Base-by-base conservation (phyloP, 1,284 basidiomycete species). In the Ceraceosorus bombacis region DNA sequence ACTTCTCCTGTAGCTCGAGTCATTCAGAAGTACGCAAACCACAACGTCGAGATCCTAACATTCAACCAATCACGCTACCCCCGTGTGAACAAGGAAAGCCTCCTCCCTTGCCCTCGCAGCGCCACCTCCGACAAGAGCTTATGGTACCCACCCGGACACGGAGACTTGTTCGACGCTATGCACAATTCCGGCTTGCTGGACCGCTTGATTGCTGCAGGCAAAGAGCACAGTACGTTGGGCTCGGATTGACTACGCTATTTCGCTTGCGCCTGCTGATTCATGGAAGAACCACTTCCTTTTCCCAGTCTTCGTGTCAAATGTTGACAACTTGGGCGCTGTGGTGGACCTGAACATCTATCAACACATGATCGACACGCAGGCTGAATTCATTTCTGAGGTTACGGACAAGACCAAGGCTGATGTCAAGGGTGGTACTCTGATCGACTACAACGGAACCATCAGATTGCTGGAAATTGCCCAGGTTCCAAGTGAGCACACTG, bases 331-430 rank as follows among this genome's bases (percentile, higher is more conserved):
- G 76, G 95, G 95, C 77, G 95, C 95, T 64, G 90, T 96, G 84
- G 94, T 85, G 62, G 88, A 85, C 71, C 77, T 80, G 57, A 82
- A 73, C 74, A 79, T 66, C 59, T 66, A 54, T 61, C 94, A 98
- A 81, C 76, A 78, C 68, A 78, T 78, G 77, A 73, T 78, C 53
- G 77, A 78, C 63, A 70, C 74, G 13, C 74, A 77, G 64, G 72
- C 77, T 60, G 77, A 78, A 62, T 78, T 77, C 63, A 78, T 78
- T 60, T 77, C 75, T 8, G 77, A 78, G 63, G 92, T 99, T 67
- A 98, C 95, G 5, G 93, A 99, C 84, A 98, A 98, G 86, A 98
- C 95, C 78, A 98, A 98, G 84, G 95, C 95, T 62, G 94, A 99
- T 79, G 88, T 99, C 81, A 98, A 99, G 85, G 95, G 95, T 84